Evolutionary conservation across 768 basidiomycete species (phyloP), one percentile per base, ranked within the genome.

Genomic region (Rhizopogon roseolus): DNA sequence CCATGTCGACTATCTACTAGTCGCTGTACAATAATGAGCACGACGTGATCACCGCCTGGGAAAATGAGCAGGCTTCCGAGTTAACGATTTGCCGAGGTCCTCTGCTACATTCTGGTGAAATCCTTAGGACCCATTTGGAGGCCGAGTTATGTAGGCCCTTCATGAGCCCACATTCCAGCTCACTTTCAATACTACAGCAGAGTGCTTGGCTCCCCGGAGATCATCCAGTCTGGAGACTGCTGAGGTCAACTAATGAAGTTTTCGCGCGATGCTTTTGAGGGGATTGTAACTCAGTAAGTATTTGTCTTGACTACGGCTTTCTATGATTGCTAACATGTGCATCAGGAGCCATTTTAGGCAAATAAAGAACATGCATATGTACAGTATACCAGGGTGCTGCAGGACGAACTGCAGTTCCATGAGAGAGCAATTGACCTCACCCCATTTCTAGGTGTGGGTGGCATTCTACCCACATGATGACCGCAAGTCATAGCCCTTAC

Each of bases 241-340:
- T 85, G 92, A 94, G 60, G 93, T 96, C 19, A 96, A 98, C 67
- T 96, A 93, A 91, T 98, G 94, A 94, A 91, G 88, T 59, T 89
- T 96, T 63, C 96, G 96, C 37, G 97, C 96, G 57, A 96, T 98
- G 90, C 73, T 98, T 55, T 93, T 67, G 96, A 98, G 75, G 96
- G 96, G 25, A 89, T 95, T 59, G 94, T 95, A 69, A 76, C 22
- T 22, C 3, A 22, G 22, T 22, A 22, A 22, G 22, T 22, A 22
- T 3, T 88, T 84, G 41, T 54, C 44, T 27, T 50, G 49, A 22
- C 34, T 19, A 10, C 29, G 55, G 36, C 46, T 62, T 43, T 51
- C 62, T 51, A 44, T 22, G 54, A 50, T 60, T 50, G 55, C 38
- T 61, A 56, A 64, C 42, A 46, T 53, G 10, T 43, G 22, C 54